Evolutionary conservation across 768 basidiomycete genomes (phyloP).

Genomic region (Xerocomellus intermedius): DNA sequence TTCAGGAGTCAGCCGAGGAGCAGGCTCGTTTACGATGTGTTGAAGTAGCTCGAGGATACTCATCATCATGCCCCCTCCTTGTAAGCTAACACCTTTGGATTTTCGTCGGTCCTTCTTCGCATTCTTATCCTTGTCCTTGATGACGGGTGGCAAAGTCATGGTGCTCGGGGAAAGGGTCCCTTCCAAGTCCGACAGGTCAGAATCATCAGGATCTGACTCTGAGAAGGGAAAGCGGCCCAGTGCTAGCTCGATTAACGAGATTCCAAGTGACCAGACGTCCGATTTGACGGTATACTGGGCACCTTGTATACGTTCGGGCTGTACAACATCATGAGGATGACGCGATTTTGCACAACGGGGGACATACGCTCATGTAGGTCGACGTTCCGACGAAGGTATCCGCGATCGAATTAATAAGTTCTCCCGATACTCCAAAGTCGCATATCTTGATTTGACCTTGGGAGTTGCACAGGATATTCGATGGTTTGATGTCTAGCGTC

Average conservation of each 20-base stretch:
- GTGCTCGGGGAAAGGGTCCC: slow-evolving; percentile 74
- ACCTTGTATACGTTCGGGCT: slow-evolving; percentile 99
- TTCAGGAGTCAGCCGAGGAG: slow-evolving; percentile 78
- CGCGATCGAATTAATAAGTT: slow-evolving; percentile 97
- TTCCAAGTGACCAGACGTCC: slow-evolving; percentile 98
- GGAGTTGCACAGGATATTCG: slow-evolving; percentile 95
- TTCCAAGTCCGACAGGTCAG: slow-evolving; percentile 75
- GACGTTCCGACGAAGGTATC: slow-evolving; percentile 99
- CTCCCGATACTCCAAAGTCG: slow-evolving; percentile 98
- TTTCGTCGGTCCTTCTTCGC: slow-evolving; percentile 79
- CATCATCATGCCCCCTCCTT: slow-evolving; percentile 97
- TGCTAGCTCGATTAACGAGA: slow-evolving; percentile 95
- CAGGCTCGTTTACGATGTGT: slow-evolving; percentile 98
- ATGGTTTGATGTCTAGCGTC: slow-evolving; percentile 91
- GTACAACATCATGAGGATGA: slow-evolving; percentile 19
- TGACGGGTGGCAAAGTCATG: slow-evolving; percentile 40
- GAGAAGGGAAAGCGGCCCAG: slow-evolving; percentile 97
- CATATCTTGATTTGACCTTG: slow-evolving; percentile 97
- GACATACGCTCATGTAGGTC: slow-evolving; percentile 97
- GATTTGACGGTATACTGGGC: slow-evolving; percentile 98
- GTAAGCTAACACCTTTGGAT: slow-evolving; percentile 89
- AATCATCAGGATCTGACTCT: slow-evolving; percentile 73
- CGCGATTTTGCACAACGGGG: slow-evolving; percentile 6
- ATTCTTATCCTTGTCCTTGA: slow-evolving; percentile 42
- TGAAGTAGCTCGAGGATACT: slow-evolving; percentile 95